Evolutionary conservation across 2,329 filamentous ascomycete species (phyloP), one percentile per base, ranked within the genome.

Genomic region (Colletotrichum melonis): DNA sequence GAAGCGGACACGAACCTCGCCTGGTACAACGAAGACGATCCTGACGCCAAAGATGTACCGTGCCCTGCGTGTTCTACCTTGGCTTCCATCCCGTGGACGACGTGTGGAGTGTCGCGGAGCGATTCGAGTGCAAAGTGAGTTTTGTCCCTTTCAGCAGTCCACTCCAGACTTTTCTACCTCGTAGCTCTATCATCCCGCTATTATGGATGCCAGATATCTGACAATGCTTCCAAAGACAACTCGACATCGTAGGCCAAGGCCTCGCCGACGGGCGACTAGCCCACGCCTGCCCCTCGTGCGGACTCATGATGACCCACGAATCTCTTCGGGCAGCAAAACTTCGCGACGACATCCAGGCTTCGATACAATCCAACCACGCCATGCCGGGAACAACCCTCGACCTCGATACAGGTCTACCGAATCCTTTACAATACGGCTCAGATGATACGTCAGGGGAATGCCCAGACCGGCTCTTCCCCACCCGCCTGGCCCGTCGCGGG

Each of bases 331-430:
- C 91, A 1, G 83, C 80, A 9, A 92, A 90, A 70, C 92, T 94
- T 76, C 83, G 85, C 60, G 81, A 80, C 35, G 92, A 94, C 74
- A 80, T 89, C 1, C 78, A 86, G 32, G 77, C 76, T 0, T 83
- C 90, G 1, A 75, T 89, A 14, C 75, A 78, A 5, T 76, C 83
- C 6, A 77, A 85, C 32, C 79, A 81, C 5, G 88, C 90, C 0
- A 87, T 93, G 81, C 87, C 89, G 1, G 91, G 91, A 3, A 93
- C 91, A 0, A 81, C 92, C n/a, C 81, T 92, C 7, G 83, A 87
- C 26, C 64, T 83, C 7, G 79, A 82, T 5, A 82, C 79, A 1
- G 91, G 90, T 2, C 24, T 76, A 1, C 75, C 75, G 0, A 63
- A 30, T 2, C 57, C 55, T 0, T 30, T 70, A 22, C 49, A 66